phyloP scores from a whole-genome alignment of 2,329 filamentous ascomycete genomes.

The Rutstroemia sp. region DNA sequence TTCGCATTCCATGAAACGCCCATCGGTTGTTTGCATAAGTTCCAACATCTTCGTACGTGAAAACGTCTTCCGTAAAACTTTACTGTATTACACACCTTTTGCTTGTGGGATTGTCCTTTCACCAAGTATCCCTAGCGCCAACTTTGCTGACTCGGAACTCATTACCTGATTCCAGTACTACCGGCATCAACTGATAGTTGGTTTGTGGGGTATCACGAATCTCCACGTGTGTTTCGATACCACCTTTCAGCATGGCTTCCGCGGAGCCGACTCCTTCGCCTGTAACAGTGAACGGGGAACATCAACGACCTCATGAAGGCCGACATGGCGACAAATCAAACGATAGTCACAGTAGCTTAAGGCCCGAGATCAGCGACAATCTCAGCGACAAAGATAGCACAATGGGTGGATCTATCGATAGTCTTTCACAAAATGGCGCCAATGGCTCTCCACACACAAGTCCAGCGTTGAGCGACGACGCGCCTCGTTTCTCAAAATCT shows the following conservation, averaged over 20 bases:
- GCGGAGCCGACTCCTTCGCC: neutral
- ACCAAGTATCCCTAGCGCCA: neutral
- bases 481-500: conserved; percentile 5
- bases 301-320: neutral
- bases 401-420: neutral
- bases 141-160: neutral
- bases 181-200: neutral
- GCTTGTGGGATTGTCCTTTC: neutral
- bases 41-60: too few relatives aligned
- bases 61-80: too few relatives aligned
- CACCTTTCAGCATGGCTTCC: conserved; percentile 3
- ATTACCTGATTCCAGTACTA: neutral
- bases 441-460: neutral
- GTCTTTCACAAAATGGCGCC: neutral
- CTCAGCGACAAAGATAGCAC: neutral
- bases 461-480: neutral
- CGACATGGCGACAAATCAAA: neutral
- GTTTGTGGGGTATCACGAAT: neutral
- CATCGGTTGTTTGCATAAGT: neutral
- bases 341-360: neutral
- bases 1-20: neutral
- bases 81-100: neutral
- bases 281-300: neutral
- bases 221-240: neutral
- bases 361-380: neutral